A percentile compares a stretch with the other conserved stretches of the same genome.
phyloP scores from a whole-genome alignment of 2,329 filamentous ascomycete genomes.

The Botrytis tulipae region DNA sequence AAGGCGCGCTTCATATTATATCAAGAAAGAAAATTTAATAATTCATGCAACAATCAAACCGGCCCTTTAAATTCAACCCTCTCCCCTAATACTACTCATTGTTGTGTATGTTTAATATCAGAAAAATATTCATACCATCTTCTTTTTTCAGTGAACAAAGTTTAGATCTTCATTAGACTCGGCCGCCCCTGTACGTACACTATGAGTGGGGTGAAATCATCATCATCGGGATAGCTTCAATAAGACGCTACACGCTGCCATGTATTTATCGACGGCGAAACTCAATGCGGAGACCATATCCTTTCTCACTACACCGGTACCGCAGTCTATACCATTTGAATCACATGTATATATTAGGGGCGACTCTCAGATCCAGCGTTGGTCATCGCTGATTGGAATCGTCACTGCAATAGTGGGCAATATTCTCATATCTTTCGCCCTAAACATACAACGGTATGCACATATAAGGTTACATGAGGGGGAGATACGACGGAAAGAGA shows the following conservation, averaged over 20 bases:
- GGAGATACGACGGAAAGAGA: conserved; percentile 56
- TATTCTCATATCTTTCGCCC: conserved; percentile 86
- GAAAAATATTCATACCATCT: conserved; percentile 1
- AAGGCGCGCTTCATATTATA: not conserved
- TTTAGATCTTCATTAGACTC: conserved; percentile 10
- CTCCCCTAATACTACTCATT: not conserved
- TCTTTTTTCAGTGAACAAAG: not conserved
- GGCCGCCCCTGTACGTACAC: conserved; percentile 20
- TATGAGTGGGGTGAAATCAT: conserved; percentile 28
- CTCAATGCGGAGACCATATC: conserved; percentile 27
- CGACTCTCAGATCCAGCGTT: conserved; percentile 59
- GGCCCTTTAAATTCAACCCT: not conserved
- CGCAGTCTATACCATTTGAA: conserved; percentile 7
- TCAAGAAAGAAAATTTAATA: not conserved
- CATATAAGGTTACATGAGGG: conserved; percentile 81
- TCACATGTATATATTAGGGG: conserved; percentile 26
- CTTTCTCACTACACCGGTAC: conserved; percentile 19
- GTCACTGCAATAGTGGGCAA: conserved; percentile 90
- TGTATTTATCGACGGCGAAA: conserved; percentile 34
- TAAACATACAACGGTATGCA: conserved; percentile 95
- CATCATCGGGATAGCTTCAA: conserved; percentile 23
- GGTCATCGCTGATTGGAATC: conserved; percentile 95
- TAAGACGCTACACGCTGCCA: conserved; percentile 29
- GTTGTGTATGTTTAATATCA: not conserved
- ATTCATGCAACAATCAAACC: conserved; percentile 13